phyloP scores from a whole-genome alignment of 169 alveolate genomes.

The Cryptosporidium bovis region DNA sequence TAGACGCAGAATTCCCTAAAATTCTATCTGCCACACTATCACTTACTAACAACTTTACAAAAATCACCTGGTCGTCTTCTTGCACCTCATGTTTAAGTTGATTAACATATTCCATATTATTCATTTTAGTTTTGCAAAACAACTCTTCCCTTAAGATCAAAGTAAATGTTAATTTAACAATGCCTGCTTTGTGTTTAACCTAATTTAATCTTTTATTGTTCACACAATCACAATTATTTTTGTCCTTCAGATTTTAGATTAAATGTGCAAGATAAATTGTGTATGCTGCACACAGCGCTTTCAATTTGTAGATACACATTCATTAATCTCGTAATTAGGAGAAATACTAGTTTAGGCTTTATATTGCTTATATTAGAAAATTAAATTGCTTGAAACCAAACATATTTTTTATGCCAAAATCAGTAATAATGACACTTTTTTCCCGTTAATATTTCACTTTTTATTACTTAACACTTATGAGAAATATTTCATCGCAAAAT shows the following conservation, averaged over 20 bases:
- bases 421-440: no score
- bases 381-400: no score
- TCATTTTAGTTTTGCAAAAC: not conserved
- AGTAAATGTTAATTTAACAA: not conserved
- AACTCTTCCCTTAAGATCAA: not conserved
- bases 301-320: slow-evolving; percentile 17
- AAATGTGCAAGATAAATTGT: slow-evolving; percentile 55
- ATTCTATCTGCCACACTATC: slow-evolving; percentile 49
- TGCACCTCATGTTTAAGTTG: not conserved
- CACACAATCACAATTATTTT: no score
- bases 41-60: slow-evolving; percentile 41
- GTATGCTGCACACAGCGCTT: slow-evolving; percentile 63
- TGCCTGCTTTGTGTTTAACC: no score
- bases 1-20: slow-evolving; percentile 53
- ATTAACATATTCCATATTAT: not conserved
- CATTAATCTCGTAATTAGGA: no score
- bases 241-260: not conserved
- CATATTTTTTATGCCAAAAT: no score
- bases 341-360: no score
- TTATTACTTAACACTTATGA: no score
- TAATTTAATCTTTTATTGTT: no score
- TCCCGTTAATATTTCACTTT: no score
- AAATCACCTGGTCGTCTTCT: slow-evolving; percentile 13
- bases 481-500: no score
- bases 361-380: no score